Evolutionary conservation across 192 early-diverging fungal genomes (phyloP).

Genomic region (Backusella psychrophila): DNA sequence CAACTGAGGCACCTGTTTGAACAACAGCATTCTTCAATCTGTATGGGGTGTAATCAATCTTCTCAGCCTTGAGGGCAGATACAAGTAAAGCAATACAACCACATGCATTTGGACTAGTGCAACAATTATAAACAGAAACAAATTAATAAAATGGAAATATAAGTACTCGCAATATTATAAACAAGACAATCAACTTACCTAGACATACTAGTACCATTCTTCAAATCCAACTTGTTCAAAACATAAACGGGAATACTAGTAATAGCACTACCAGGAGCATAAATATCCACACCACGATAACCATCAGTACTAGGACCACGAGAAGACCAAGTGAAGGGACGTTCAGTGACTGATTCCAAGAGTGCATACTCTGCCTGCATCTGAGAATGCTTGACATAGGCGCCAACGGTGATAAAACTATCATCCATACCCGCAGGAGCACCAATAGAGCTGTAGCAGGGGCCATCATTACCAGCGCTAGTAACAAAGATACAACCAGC

Average conservation of each 20-base stretch:
- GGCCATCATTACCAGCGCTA: slow-evolving; percentile 92
- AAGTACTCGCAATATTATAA: background rate
- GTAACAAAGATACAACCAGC: slow-evolving; percentile 82
- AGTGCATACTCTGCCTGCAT: slow-evolving; percentile 86
- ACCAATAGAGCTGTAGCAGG: slow-evolving; percentile 80
- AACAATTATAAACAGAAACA: background rate
- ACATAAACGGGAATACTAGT: slow-evolving; percentile 87
- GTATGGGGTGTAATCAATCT: slow-evolving; percentile 74
- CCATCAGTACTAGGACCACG: slow-evolving; percentile 88
- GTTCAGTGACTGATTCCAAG: slow-evolving; percentile 73
- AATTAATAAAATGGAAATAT: background rate
- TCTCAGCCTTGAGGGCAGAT: slow-evolving; percentile 78
- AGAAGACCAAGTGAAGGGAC: slow-evolving; percentile 86
- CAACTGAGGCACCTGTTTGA: slow-evolving; percentile 71
- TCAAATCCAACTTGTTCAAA: slow-evolving; percentile 62
- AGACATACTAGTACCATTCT: slow-evolving; percentile 96
- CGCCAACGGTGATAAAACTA: slow-evolving; percentile 89
- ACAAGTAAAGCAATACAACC: slow-evolving; percentile 84
- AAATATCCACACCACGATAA: slow-evolving; percentile 74
- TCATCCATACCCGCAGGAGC: slow-evolving; percentile 78
- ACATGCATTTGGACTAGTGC: slow-evolving; percentile 73
- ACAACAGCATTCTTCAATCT: slow-evolving; percentile 77
- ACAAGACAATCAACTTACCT: slow-evolving; percentile 15
- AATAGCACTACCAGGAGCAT: slow-evolving; percentile 91
- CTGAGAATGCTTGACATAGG: slow-evolving; percentile 82